phyloP scores from a whole-genome alignment of 2,329 filamentous ascomycete species.

The Diplodia scrobiculata region DNA sequence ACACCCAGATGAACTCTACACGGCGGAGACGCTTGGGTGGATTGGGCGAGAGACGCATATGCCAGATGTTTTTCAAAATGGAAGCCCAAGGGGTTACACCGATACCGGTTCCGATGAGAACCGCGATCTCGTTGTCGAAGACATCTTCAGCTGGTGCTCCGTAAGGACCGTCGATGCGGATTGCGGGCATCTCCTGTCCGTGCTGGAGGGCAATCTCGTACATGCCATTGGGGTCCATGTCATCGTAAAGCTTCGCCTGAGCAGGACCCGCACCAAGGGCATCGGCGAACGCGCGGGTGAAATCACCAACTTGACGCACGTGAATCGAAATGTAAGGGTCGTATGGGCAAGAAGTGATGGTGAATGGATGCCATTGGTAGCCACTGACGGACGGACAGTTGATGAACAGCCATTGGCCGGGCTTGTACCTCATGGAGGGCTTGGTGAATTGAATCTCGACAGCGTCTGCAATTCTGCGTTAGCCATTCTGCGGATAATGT shows the following conservation, averaged over 20 bases:
- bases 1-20: constrained; percentile 99
- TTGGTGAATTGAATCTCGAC: constrained; percentile 98
- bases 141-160: constrained; percentile 97
- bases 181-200: constrained; percentile 84
- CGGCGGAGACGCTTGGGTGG: constrained; percentile 84
- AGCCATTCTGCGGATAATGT: constrained; percentile 10
- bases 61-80: constrained; percentile 97
- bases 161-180: constrained; percentile 93
- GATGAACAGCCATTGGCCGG: constrained; percentile 96
- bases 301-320: constrained; percentile 94
- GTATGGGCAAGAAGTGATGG: constrained; percentile 96
- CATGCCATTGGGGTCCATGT: constrained; percentile 90
- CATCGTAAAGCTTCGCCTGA: constrained; percentile 86
- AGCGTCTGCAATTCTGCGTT: constrained; percentile 62
- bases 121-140: constrained; percentile 87
- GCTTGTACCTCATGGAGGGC: constrained; percentile 96
- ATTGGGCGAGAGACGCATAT: constrained; percentile 86
- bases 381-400: constrained; percentile 86
- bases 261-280: constrained; percentile 87
- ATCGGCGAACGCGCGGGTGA: constrained; percentile 89
- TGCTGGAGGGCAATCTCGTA: constrained; percentile 96
- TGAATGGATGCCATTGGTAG: constrained; percentile 96
- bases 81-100: constrained; percentile 85
- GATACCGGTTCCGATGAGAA: constrained; percentile 83
- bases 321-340: constrained; percentile 94